Evolutionary conservation across 108 stramenopile species (phyloP).

Genomic region (Chaetoceros muelleri): DNA sequence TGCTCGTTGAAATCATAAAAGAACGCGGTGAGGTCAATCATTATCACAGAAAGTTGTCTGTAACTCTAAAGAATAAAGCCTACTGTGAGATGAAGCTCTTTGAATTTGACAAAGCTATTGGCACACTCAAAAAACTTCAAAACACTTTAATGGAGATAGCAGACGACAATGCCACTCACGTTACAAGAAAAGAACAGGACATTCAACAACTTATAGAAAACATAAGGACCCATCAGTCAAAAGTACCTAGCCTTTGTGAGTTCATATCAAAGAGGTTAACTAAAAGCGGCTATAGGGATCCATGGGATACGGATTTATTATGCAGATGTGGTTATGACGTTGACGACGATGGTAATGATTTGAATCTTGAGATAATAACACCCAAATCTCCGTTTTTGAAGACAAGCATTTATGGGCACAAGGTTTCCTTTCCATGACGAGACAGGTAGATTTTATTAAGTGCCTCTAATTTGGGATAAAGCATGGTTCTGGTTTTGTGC

Average conservation of each 20-base stretch:
- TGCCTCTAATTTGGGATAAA: too few species aligned
- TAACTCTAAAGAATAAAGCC: slow-evolving; percentile 28
- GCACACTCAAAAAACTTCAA: slow-evolving; percentile 24
- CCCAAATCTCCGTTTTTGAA: background rate
- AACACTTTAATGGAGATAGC: slow-evolving; percentile 18
- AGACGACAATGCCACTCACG: slow-evolving; percentile 1
- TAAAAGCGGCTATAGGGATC: background rate
- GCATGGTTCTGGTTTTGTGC: too few species aligned
- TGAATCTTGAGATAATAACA: background rate
- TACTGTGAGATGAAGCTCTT: slow-evolving; percentile 22
- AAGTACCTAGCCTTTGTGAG: slow-evolving; percentile 31
- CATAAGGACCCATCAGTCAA: slow-evolving; percentile 45
- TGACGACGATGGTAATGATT: background rate
- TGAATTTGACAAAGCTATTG: slow-evolving; percentile 28
- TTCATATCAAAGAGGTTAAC: background rate
- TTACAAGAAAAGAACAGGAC: slow-evolving; percentile 14
- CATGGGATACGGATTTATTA: background rate
- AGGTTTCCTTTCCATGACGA: background rate
- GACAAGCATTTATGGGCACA: background rate
- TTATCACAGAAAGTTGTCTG: slow-evolving; percentile 18
- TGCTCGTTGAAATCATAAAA: slow-evolving; percentile 21
- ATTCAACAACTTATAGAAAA: slow-evolving; percentile 42
- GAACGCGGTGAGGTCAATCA: slow-evolving; percentile 19
- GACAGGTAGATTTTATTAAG: too few species aligned
- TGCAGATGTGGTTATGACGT: background rate